These are phyloP conservation scores for Kazachstania psychrophila DNA, from an alignment of 805 yeast genomes.

Conservation along the genomic window DNA sequence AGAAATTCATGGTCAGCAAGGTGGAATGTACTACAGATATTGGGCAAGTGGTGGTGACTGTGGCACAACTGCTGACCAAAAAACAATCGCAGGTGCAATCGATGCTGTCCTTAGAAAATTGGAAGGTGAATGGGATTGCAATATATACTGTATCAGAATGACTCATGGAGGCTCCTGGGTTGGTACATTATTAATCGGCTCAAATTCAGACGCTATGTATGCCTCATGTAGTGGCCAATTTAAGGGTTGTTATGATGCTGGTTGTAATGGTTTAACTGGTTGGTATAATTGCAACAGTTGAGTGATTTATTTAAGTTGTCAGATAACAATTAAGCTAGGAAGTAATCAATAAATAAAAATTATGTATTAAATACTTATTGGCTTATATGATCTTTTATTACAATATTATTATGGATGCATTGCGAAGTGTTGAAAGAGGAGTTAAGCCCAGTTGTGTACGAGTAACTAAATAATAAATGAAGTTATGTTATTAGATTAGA, in stretches of 20 bases:
- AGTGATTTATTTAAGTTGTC: no score
- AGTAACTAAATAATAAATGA: no score
- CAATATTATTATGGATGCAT: no score
- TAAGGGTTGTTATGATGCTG: constrained; percentile 1
- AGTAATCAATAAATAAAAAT: no score
- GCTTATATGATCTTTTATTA: no score
- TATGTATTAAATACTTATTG: no score
- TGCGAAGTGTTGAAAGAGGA: no score
- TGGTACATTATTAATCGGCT: constrained; percentile 3
- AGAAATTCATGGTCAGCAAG: constrained; percentile 2
- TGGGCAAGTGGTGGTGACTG: constrained; percentile 1
- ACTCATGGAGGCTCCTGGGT: constrained; percentile 3
- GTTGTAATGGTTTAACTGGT: constrained; percentile 1
- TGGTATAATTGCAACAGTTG: constrained; percentile 2
- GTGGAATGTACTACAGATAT: neutral
- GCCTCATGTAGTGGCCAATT: constrained; percentile 2
- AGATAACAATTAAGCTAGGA: no score
- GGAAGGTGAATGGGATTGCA: constrained; percentile 4
- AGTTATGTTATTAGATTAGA: no score
- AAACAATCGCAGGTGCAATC: constrained; percentile 6
- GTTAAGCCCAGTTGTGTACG: no score
- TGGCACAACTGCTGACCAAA: constrained; percentile 2
- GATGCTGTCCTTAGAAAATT: constrained; percentile 1
- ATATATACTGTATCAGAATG: constrained; percentile 5
- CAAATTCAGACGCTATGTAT: neutral